A percentile compares a stretch with the other conserved stretches of the same genome.
These are phyloP conservation scores for Trypanosoma congolense DNA, from an alignment of 208 protist species.

Conservation along the genomic window DNA sequence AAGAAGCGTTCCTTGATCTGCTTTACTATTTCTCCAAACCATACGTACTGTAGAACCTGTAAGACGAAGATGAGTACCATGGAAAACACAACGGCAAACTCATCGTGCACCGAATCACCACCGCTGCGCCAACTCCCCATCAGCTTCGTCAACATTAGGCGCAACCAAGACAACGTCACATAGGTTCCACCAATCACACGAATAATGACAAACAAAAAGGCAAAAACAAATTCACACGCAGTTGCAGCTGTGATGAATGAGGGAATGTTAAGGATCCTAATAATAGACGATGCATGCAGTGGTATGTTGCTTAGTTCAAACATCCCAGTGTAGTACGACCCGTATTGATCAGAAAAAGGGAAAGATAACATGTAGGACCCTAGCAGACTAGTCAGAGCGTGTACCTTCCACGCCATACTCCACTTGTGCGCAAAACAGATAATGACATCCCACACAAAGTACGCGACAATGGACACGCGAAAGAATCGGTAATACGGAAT, in stretches of 20 bases:
- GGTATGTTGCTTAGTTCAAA: conserved; percentile 80
- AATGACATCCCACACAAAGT: conserved; percentile 82
- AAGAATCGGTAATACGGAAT: conserved; percentile 63
- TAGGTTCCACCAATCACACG: conserved; percentile 63
- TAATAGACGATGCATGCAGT: conserved; percentile 51
- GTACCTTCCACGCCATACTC: conserved; percentile 65
- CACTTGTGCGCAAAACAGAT: conserved; percentile 74
- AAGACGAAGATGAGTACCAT: conserved; percentile 41
- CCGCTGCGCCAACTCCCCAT: conserved; percentile 29
- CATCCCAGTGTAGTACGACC: conserved; percentile 78
- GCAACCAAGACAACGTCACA: conserved; percentile 45
- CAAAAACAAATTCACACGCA: conserved; percentile 57
- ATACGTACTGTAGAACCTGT: conserved; percentile 78
- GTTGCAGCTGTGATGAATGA: conserved; percentile 19
- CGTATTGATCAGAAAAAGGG: conserved; percentile 69
- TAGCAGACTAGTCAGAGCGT: conserved; percentile 62
- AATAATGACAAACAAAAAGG: conserved; percentile 53
- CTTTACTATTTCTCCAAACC: conserved; percentile 72
- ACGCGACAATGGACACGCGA: conserved; percentile 57
- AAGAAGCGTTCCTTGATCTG: conserved; percentile 15
- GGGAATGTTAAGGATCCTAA: conserved; percentile 30
- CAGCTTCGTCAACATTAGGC: conserved; percentile 25
- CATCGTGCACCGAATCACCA: conserved; percentile 49
- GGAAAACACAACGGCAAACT: conserved; percentile 44
- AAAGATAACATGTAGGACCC: conserved; percentile 68